These are phyloP conservation scores for Kuraishia hungarica DNA, from an alignment of 805 yeast species.

Conservation along the genomic window DNA sequence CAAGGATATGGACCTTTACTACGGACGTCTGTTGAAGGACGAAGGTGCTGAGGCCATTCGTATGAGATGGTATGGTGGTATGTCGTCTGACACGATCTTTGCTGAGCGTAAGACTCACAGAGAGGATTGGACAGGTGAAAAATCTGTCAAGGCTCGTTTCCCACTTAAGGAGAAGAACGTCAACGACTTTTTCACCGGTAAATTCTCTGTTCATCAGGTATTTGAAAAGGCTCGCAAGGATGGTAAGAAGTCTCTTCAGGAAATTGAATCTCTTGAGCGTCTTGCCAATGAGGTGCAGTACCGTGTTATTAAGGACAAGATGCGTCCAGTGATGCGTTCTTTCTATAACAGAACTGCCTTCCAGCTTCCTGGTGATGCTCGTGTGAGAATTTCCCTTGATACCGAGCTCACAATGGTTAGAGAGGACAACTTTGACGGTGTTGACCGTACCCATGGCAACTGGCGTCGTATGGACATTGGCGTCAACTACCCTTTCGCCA, in stretches of 20 bases:
- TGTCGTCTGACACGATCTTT: slow-evolving; percentile 85
- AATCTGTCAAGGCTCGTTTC: slow-evolving; percentile 97
- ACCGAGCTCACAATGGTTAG: slow-evolving; percentile 96
- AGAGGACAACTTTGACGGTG: slow-evolving; percentile 94
- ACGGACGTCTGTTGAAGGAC: slow-evolving; percentile 89
- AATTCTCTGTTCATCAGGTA: slow-evolving; percentile 78
- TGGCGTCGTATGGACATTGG: slow-evolving; percentile 99
- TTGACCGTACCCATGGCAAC: slow-evolving; percentile 80
- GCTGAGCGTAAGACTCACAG: slow-evolving; percentile 97
- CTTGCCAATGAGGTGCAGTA: slow-evolving; percentile 92
- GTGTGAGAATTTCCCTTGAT: slow-evolving; percentile 96
- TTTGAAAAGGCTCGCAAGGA: slow-evolving; percentile 91
- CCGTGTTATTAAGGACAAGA: slow-evolving; percentile 70
- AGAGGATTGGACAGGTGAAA: slow-evolving; percentile 99
- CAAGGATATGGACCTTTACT: slow-evolving; percentile 79
- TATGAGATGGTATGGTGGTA: slow-evolving; percentile 98
- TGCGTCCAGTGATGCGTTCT: slow-evolving; percentile 92
- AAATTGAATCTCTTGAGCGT: slow-evolving; percentile 86
- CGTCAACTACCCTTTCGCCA: slow-evolving; percentile 89
- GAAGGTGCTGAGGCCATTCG: slow-evolving; percentile 99
- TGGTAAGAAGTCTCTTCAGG: slow-evolving; percentile 79
- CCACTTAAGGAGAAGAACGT: slow-evolving; percentile 86
- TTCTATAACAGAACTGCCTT: slow-evolving; percentile 98
- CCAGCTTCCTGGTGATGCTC: slow-evolving; percentile 98
- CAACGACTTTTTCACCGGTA: slow-evolving; percentile 76